These are phyloP conservation scores for Penicillium desertorum DNA, from an alignment of 495 filamentous ascomycete species.

Conservation along the genomic window DNA sequence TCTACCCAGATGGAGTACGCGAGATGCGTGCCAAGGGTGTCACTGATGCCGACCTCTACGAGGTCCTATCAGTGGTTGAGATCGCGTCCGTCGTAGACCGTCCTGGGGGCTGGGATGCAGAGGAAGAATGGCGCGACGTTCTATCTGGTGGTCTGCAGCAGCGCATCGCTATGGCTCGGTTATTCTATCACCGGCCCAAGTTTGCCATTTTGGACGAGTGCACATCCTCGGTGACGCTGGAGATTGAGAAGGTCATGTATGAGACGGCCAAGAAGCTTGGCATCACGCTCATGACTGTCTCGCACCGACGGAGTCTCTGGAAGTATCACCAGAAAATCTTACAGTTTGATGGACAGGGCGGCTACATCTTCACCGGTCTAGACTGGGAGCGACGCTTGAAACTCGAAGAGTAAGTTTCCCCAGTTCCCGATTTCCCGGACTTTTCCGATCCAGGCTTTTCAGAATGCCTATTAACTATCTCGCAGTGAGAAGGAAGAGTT, in stretches of 20 bases:
- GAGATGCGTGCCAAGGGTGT: conserved; percentile 84
- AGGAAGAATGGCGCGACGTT: conserved; percentile 94
- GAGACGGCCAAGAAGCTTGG: conserved; percentile 88
- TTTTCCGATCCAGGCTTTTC: too few relatives aligned
- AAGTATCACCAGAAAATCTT: conserved; percentile 91
- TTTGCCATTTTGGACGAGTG: conserved; percentile 95
- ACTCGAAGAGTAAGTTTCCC: conserved; percentile 73
- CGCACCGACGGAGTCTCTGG: conserved; percentile 88
- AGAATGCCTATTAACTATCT: conserved; percentile 12
- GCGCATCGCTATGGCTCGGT: conserved; percentile 93
- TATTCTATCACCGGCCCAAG: conserved; percentile 92
- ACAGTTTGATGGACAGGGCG: conserved; percentile 93
- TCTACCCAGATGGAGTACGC: conserved; percentile 86
- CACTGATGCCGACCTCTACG: conserved; percentile 75
- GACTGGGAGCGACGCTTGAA: conserved; percentile 84
- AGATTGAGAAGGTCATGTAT: conserved; percentile 95
- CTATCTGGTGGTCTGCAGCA: conserved; percentile 90
- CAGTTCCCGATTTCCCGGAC: not conserved
- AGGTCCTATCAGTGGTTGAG: conserved; percentile 73
- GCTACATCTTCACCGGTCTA: conserved; percentile 84
- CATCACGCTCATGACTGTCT: conserved; percentile 95
- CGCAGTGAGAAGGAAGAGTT: conserved; percentile 87
- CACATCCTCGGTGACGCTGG: conserved; percentile 87
- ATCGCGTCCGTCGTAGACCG: conserved; percentile 82
- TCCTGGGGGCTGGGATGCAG: conserved; percentile 85